Conservation (phyloP, 176 grass and related monocot species). For the Musa troglodytarum region DNA sequence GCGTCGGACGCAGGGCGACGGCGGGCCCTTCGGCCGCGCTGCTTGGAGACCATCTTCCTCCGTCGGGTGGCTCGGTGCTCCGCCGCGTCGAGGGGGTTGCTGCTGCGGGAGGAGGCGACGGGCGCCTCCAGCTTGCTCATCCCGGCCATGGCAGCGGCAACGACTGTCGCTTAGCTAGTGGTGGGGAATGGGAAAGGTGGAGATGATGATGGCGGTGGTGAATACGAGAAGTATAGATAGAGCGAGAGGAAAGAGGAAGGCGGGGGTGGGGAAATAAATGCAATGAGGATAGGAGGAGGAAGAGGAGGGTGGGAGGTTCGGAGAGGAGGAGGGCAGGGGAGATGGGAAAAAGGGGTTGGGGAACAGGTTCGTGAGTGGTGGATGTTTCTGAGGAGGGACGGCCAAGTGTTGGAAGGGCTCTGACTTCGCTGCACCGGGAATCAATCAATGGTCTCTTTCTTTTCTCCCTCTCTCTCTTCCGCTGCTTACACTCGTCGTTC, state of each 20-base stretch:
- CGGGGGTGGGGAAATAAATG: conserved; percentile 2
- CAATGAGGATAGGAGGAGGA: background rate
- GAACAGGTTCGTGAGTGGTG: conserved; percentile 30
- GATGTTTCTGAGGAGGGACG: conserved; percentile 28
- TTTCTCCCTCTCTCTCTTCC: background rate
- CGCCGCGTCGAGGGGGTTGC: background rate
- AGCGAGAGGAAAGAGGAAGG: background rate
- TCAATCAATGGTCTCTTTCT: conserved; percentile 12
- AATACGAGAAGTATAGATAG: background rate
- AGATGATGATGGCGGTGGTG: background rate
- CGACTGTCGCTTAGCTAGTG: background rate
- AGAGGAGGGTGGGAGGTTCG: conserved; percentile 11
- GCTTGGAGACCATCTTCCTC: conserved; percentile 18
- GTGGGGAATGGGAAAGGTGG: background rate
- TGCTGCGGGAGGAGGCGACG: background rate
- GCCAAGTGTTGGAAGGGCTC: conserved; percentile 47
- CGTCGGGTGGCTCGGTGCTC: conserved; percentile 14
- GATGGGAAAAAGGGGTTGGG: background rate
- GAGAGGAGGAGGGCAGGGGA: background rate
- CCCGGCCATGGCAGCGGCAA: background rate
- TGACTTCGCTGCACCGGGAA: conserved; percentile 37
- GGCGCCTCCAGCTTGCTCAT: background rate
- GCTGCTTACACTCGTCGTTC: conserved; percentile 13
- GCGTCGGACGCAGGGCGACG: conserved; percentile 2
- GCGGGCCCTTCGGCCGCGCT: background rate